Conservation (phyloP, 2,329 filamentous ascomycete species). For the Ceratocystis colombiana region DNA sequence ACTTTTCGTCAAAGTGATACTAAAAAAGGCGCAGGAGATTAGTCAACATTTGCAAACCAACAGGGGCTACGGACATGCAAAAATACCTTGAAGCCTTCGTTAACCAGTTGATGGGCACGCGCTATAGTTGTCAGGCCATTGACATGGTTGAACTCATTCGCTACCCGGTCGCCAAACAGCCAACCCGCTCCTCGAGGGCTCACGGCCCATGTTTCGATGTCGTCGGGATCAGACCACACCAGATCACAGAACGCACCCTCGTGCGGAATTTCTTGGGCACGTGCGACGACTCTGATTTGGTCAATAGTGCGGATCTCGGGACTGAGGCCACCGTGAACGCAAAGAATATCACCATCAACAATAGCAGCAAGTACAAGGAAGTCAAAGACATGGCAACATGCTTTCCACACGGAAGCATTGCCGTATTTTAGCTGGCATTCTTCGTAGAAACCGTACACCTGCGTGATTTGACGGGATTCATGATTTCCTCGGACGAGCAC, state of each 20-base stretch:
- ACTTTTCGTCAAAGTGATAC: slow-evolving; percentile 92
- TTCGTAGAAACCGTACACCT: slow-evolving; percentile 98
- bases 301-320: slow-evolving; percentile 94
- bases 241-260: slow-evolving; percentile 97
- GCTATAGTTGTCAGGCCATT: slow-evolving; percentile 94
- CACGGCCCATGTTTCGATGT: slow-evolving; percentile 91
- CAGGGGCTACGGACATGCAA: neutral
- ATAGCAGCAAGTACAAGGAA: slow-evolving; percentile 94
- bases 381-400: slow-evolving; percentile 98
- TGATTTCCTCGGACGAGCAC: slow-evolving; percentile 96
- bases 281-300: slow-evolving; percentile 96
- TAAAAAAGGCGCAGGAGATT: slow-evolving; percentile 30
- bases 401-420: slow-evolving; percentile 99
- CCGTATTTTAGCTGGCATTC: slow-evolving; percentile 98
- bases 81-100: slow-evolving; percentile 88
- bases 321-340: slow-evolving; percentile 84
- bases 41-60: too few relatives aligned
- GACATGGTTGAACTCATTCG: slow-evolving; percentile 94
- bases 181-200: slow-evolving; percentile 94
- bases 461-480: slow-evolving; percentile 93
- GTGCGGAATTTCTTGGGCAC: slow-evolving; percentile 94
- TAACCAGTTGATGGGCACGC: slow-evolving; percentile 93
- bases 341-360: slow-evolving; percentile 96
- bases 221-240: slow-evolving; percentile 96
- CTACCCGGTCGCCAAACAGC: slow-evolving; percentile 94